Evolutionary conservation across 805 yeast species (phyloP), one percentile per base, ranked within the genome.

Genomic region (Priceomyces melissophilus): DNA sequence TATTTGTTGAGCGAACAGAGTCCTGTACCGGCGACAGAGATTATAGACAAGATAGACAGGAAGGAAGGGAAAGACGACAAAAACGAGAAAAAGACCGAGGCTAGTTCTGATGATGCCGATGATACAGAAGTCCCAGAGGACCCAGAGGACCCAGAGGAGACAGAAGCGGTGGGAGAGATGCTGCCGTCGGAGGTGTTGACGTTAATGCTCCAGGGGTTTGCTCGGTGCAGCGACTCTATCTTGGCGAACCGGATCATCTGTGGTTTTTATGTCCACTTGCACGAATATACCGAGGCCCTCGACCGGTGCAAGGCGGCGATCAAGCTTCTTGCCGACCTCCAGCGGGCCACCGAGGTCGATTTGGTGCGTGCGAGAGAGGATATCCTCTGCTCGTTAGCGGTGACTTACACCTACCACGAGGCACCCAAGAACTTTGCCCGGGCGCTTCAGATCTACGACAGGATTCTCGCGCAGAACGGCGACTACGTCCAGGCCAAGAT

Each of bases 381-480:
- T 38, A 63, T 87, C 15, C 68, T 84, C 7, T 73, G 88, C 29
- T 70, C 78, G 16, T 68, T 87, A 40, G 98, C 93, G 0, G 76
- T 81, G 0, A 74, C 84, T 1, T 87, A 89, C 55, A 86, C 95
- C 0, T 84, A 87, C 55, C 76, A 82, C 54, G 96, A 91, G 58
- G 85, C 97, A 0, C 99, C 98, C 9, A 88, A 88, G 60, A 86
- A 91, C 61, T 87, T 79, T 54, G 70, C 77, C 2, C 71, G 82
- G 17, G 98, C 99, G 0, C 55, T 84, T 23, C 78, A 78, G 37
- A 60, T 89, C 11, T 93, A 84, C 59, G 84, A 84, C 29, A 65
- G 69, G 16, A 78, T 89, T 3, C 66, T 87, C 17, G 47, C 45
- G 12, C 53, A 52, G 3, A 67, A 63, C 42, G 72, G 75, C 3